These are phyloP conservation scores for Lactarius hengduanensis DNA, from an alignment of 768 basidiomycete genomes.

Conservation along the genomic window DNA sequence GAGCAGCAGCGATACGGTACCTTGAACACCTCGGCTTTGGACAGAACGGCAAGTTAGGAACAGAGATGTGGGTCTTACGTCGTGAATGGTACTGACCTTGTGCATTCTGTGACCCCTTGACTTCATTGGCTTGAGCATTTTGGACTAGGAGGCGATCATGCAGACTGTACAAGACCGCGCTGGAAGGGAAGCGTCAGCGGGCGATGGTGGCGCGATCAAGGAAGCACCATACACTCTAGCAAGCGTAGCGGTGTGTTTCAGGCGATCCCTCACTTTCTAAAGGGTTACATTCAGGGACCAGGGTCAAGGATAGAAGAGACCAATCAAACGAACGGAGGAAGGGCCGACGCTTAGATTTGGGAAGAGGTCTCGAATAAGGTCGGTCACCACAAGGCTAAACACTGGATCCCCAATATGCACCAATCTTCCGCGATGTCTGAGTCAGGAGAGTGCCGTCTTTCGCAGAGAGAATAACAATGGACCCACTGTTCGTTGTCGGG, in stretches of 20 bases:
- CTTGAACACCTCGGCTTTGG: slow-evolving; percentile 25
- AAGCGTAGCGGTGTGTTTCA: slow-evolving; percentile 16
- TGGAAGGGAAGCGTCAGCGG: slow-evolving; percentile 9
- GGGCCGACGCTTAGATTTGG: slow-evolving; percentile 20
- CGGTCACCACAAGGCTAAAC: slow-evolving; percentile 15
- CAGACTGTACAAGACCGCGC: slow-evolving; percentile 18
- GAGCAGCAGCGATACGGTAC: neutral
- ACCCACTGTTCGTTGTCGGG: slow-evolving; percentile 21
- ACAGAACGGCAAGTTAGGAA: neutral
- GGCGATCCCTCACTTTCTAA: slow-evolving; percentile 24
- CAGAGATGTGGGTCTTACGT: neutral
- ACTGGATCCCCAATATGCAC: slow-evolving; percentile 24
- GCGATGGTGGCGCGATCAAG: neutral
- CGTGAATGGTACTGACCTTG: slow-evolving; percentile 13
- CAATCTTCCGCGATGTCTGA: neutral
- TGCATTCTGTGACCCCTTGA: slow-evolving; percentile 15
- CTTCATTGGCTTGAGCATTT: slow-evolving; percentile 14
- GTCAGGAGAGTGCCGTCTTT: neutral
- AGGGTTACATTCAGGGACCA: neutral
- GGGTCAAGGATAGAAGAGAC: neutral
- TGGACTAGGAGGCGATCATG: slow-evolving; percentile 15
- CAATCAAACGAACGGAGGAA: slow-evolving; percentile 14
- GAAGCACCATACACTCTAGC: slow-evolving; percentile 10
- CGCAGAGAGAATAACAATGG: neutral
- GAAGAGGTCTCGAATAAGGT: slow-evolving; percentile 17